phyloP scores from a whole-genome alignment of 2,329 filamentous ascomycete genomes.

The Talaromyces sp. region DNA sequence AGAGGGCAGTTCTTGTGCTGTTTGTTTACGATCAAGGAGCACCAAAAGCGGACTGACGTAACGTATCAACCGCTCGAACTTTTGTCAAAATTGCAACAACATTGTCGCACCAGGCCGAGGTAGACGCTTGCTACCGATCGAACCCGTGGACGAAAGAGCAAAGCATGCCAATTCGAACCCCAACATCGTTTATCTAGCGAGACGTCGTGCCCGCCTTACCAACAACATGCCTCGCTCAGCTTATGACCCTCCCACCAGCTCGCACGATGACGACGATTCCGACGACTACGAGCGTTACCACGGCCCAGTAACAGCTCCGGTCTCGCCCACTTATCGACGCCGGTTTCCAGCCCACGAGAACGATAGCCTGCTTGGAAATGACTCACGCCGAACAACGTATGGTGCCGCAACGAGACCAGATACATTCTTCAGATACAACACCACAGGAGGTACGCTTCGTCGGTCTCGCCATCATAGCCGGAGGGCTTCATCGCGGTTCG shows the following conservation, averaged over 20 bases:
- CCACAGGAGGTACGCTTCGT: conserved; percentile 33
- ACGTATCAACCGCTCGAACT: not conserved
- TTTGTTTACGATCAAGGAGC: not conserved
- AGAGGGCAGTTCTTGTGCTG: not conserved
- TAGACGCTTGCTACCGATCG: no score
- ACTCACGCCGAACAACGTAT: conserved; percentile 25
- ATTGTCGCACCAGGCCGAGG: not conserved
- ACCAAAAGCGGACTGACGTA: not conserved
- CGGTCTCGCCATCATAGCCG: conserved; percentile 46
- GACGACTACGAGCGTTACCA: conserved; percentile 1
- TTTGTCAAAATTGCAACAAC: not conserved
- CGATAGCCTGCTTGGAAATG: conserved; percentile 8
- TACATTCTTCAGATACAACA: conserved; percentile 29
- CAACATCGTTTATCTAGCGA: not conserved
- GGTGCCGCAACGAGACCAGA: conserved; percentile 31
- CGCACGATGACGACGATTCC: conserved; percentile 14
- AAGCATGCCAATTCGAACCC: not conserved
- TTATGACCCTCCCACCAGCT: not conserved
- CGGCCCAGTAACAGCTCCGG: conserved; percentile 26
- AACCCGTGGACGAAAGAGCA: not conserved
- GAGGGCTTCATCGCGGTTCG: conserved; percentile 48
- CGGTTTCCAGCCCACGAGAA: conserved; percentile 25
- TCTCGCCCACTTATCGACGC: conserved; percentile 32
- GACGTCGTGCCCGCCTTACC: not conserved
- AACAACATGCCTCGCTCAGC: conserved; percentile 16